Conservation (phyloP, 179 eudicot species). For the Kewa caespitosa region DNA sequence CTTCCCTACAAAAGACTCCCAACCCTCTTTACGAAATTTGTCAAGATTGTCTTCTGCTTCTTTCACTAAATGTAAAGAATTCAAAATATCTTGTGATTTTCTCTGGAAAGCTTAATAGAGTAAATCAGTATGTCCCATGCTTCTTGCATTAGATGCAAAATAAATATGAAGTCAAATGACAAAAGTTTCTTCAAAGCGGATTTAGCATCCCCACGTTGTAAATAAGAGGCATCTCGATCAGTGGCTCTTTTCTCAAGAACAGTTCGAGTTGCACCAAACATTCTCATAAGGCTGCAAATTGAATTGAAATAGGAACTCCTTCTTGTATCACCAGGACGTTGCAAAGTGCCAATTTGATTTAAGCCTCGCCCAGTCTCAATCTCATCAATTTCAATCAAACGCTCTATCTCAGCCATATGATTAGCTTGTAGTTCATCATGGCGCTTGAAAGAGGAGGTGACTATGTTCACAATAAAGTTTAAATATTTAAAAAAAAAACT, state of each 20-base stretch:
- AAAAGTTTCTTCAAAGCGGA: neutral
- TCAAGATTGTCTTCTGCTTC: neutral
- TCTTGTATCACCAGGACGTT: neutral
- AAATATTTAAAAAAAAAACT: neutral
- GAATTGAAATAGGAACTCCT: conserved; percentile 3
- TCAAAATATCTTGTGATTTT: neutral
- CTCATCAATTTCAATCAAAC: neutral
- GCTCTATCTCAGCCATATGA: neutral
- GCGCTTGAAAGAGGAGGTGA: neutral
- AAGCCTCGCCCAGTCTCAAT: neutral
- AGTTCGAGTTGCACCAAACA: neutral
- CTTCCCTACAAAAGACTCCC: neutral
- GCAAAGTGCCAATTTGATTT: conserved; percentile 3
- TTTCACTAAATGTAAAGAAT: neutral
- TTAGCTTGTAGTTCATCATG: neutral
- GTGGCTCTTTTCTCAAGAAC: neutral
- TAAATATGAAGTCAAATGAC: conserved; percentile 11
- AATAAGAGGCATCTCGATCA: neutral
- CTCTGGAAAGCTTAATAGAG: conserved; percentile 3
- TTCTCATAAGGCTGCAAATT: neutral
- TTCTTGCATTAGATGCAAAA: conserved; percentile 13
- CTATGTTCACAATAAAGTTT: neutral
- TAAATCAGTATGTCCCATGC: neutral
- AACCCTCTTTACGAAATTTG: neutral
- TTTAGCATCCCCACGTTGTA: neutral